Percentiles rank a stretch among this genome's conserved stretches.
These are phyloP conservation scores for Novakomyces olei DNA, from an alignment of 805 yeast genomes.

Conservation along the genomic window DNA sequence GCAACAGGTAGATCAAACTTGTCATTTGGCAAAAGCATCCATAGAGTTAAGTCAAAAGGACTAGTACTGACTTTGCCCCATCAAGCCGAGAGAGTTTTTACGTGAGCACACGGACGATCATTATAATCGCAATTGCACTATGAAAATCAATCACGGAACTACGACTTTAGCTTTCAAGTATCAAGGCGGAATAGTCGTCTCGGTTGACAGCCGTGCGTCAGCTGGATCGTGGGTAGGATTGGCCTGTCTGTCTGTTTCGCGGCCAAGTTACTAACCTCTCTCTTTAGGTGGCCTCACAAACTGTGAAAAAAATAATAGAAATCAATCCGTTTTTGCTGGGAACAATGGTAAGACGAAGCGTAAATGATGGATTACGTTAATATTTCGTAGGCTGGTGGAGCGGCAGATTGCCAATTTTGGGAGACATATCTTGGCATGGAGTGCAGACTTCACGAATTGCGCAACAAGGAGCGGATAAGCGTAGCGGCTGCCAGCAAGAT, in stretches of 20 bases:
- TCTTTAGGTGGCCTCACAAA: constrained; percentile 35
- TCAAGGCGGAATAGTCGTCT: constrained; percentile 82
- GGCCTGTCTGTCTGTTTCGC: too few relatives aligned
- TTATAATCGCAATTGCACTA: constrained; percentile 74
- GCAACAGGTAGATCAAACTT: too few relatives aligned
- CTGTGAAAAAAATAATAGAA: constrained; percentile 91
- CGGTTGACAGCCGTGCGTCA: constrained; percentile 95
- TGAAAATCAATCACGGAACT: constrained; percentile 97
- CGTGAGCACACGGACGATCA: constrained; percentile 98
- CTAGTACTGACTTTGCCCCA: too few relatives aligned
- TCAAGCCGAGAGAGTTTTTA: constrained; percentile 72
- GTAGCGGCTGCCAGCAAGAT: constrained; percentile 96
- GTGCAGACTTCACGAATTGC: constrained; percentile 80
- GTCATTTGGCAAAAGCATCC: too few relatives aligned
- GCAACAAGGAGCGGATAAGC: constrained; percentile 83
- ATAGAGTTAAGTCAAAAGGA: too few relatives aligned
- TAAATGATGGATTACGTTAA: too few relatives aligned
- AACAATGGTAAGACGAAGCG: too few relatives aligned
- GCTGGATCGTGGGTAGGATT: constrained; percentile 96
- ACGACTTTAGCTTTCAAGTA: constrained; percentile 92
- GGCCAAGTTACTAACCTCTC: too few relatives aligned
- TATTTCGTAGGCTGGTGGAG: constrained; percentile 99
- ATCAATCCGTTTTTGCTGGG: constrained; percentile 89
- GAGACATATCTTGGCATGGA: constrained; percentile 97
- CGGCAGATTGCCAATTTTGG: constrained; percentile 99